Evolutionary conservation across 768 basidiomycete species (phyloP).

Genomic region (Leccinum incarnatum): DNA sequence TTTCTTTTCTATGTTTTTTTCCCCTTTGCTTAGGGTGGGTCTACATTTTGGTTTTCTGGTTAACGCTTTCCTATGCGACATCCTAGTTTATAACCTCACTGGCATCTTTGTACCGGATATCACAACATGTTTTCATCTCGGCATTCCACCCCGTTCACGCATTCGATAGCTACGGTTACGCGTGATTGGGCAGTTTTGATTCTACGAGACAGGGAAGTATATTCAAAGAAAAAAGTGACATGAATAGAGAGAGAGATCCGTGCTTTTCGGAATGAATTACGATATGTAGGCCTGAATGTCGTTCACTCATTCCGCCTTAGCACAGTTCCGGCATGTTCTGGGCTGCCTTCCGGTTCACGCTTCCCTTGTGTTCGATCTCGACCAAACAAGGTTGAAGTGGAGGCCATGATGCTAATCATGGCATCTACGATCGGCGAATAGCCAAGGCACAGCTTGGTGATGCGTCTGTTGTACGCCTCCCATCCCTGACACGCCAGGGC

Average conservation of each 20-base stretch:
- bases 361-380: background rate
- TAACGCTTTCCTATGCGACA: background rate
- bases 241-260: background rate
- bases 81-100: background rate
- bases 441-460: conserved; percentile 16
- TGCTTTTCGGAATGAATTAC: background rate
- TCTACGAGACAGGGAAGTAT: background rate
- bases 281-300: background rate
- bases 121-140: background rate
- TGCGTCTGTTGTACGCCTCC: conserved; percentile 7
- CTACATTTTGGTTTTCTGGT: background rate
- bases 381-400: conserved; percentile 13
- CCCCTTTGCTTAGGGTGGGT: background rate
- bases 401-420: conserved; percentile 1
- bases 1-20: background rate
- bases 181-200: background rate
- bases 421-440: conserved; percentile 15
- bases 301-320: background rate
- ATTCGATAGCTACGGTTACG: too few relatives aligned
- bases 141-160: too few relatives aligned
- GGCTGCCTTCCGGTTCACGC: conserved; percentile 9
- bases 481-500: background rate
- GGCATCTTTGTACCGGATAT: background rate
- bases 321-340: conserved; percentile 2
- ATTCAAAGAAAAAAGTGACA: background rate